These are phyloP conservation scores for Polytrichum formosum DNA, from an alignment of 225 moss, liverwort and hornwort species.

Conservation along the genomic window DNA sequence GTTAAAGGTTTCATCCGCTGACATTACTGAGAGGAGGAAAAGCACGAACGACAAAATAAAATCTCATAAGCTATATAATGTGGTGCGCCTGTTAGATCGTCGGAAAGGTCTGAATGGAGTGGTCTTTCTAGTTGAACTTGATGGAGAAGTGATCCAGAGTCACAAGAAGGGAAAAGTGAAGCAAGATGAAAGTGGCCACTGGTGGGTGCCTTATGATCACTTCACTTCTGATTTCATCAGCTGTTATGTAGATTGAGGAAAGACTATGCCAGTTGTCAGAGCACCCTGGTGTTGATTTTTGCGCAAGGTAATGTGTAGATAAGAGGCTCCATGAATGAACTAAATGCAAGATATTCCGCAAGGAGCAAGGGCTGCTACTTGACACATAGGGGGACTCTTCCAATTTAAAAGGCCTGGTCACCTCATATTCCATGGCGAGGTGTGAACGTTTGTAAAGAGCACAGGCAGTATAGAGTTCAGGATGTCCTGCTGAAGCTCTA, in stretches of 20 bases:
- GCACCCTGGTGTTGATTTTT: no score
- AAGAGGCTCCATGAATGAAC: no score
- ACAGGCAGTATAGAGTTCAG: no score
- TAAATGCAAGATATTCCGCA: no score
- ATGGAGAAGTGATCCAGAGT: conserved; percentile 24
- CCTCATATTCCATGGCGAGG: no score
- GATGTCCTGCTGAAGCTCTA: no score
- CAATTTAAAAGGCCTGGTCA: no score
- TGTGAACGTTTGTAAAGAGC: no score
- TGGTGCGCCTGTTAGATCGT: conserved; percentile 42
- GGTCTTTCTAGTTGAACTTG: conserved; percentile 45
- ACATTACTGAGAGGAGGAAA: conserved; percentile 17
- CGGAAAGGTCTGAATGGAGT: conserved; percentile 34
- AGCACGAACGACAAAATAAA: conserved; percentile 2
- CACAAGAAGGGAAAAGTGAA: conserved; percentile 29
- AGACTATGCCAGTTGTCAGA: neutral
- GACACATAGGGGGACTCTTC: no score
- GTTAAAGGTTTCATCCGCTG: neutral
- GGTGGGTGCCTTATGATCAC: conserved; percentile 57
- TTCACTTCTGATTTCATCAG: conserved; percentile 27
- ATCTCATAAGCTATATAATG: conserved; percentile 27
- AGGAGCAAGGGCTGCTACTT: no score
- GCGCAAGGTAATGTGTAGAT: no score
- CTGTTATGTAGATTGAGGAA: conserved; percentile 42
- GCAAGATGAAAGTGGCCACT: conserved; percentile 44